These are phyloP conservation scores for Colletotrichum endophyticum DNA, from an alignment of 2,329 filamentous ascomycete species.

Conservation along the genomic window DNA sequence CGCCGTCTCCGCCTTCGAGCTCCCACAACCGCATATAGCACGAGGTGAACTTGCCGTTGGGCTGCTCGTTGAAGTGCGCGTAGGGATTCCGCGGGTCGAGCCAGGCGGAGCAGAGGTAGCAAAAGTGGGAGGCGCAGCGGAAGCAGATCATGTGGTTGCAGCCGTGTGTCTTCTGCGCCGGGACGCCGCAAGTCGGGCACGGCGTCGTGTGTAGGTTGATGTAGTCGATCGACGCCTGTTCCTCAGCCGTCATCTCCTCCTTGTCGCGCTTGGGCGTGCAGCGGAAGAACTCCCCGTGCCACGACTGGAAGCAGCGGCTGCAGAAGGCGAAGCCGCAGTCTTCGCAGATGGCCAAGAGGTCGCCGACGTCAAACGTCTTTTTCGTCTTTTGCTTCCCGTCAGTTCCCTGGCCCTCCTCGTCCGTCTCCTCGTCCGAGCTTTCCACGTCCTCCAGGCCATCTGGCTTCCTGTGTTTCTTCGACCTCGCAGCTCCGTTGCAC, in stretches of 20 bases:
- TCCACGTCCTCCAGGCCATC: conserved; percentile 66
- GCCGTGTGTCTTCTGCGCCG: conserved; percentile 87
- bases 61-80: conserved; percentile 78
- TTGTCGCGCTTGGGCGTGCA: conserved; percentile 70
- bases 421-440: conserved; percentile 55
- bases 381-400: conserved; percentile 24
- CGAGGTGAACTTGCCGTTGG: conserved; percentile 54
- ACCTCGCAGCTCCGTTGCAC: conserved; percentile 88
- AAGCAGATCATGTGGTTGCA: conserved; percentile 98
- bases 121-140: conserved; percentile 90
- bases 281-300: conserved; percentile 86
- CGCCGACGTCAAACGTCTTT: conserved; percentile 48
- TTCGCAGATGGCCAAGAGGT: conserved; percentile 83
- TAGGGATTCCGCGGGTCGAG: conserved; percentile 84
- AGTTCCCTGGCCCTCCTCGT: conserved; percentile 36
- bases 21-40: conserved; percentile 94
- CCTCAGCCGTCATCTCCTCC: conserved; percentile 79
- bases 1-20: conserved; percentile 78
- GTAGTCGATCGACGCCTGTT: conserved; percentile 86
- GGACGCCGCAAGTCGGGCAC: conserved; percentile 86
- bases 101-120: conserved; percentile 92
- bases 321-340: conserved; percentile 93
- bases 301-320: conserved; percentile 70
- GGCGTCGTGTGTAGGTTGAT: conserved; percentile 80
- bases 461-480: conserved; percentile 75